phyloP scores from a whole-genome alignment of 441 rosid genomes.

The Mallotus japonicus region DNA sequence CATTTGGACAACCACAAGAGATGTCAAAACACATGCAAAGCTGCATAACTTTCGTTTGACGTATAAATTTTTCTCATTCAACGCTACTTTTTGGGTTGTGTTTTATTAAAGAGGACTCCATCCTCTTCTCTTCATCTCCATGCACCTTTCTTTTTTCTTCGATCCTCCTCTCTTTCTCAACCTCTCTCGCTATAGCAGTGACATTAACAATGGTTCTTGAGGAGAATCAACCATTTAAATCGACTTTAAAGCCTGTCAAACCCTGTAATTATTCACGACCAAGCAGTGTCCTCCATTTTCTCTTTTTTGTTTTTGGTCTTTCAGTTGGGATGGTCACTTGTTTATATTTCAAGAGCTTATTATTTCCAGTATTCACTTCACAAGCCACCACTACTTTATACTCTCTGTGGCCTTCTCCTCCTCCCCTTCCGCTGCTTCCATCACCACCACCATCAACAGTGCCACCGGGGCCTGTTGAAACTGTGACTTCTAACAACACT shows the following conservation, averaged over 20 bases:
- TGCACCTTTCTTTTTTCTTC: not conserved
- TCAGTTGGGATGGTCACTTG: not conserved
- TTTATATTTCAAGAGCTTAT: not conserved
- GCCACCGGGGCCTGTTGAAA: not conserved
- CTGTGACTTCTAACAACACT: no score
- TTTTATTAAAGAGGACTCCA: no score
- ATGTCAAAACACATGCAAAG: not conserved
- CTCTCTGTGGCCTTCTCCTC: not conserved
- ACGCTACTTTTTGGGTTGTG: no score
- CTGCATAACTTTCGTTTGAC: not conserved
- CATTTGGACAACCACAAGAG: no score
- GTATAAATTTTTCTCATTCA: not conserved
- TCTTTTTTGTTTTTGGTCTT: slow-evolving; percentile 6
- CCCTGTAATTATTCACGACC: not conserved
- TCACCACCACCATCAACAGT: not conserved
- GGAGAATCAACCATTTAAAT: not conserved
- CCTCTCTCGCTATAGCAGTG: not conserved
- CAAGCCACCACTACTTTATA: no score
- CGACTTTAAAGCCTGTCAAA: slow-evolving; percentile 1
- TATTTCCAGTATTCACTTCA: not conserved
- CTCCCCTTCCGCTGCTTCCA: not conserved
- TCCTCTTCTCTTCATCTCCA: no score
- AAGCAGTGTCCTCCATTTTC: slow-evolving; percentile 4
- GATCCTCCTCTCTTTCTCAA: not conserved
- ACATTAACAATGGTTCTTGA: not conserved